phyloP scores from a whole-genome alignment of 352 stramenopile genomes.

The Sclerospora graminicola region DNA sequence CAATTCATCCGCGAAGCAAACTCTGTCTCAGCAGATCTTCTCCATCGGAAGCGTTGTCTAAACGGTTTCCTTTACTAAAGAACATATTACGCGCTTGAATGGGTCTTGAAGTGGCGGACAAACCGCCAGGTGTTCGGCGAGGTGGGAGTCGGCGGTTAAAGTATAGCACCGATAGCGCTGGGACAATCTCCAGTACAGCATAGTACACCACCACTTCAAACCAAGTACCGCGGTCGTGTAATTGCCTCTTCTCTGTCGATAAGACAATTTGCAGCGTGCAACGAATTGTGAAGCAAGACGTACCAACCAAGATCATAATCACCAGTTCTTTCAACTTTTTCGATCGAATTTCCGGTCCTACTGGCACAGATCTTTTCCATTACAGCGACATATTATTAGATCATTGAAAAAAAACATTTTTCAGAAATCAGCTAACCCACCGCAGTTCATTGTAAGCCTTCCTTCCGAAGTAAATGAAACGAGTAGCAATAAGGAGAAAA shows the following conservation, averaged over 20 bases:
- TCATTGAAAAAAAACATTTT: neutral
- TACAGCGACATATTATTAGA: neutral
- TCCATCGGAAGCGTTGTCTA: conserved; percentile 11
- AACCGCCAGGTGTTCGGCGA: conserved; percentile 19
- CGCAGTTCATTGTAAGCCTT: conserved; percentile 75
- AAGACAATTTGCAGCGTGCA: conserved; percentile 63
- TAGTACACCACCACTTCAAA: conserved; percentile 78
- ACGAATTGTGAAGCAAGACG: conserved; percentile 71
- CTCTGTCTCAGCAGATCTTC: conserved; percentile 33
- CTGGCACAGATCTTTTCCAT: conserved; percentile 50
- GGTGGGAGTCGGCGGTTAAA: conserved; percentile 74
- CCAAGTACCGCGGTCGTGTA: conserved; percentile 70
- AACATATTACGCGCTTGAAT: conserved; percentile 38
- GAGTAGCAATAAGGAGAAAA: conserved; percentile 61
- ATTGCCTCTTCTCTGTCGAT: conserved; percentile 55
- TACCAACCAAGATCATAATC: conserved; percentile 74
- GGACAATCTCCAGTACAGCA: conserved; percentile 67
- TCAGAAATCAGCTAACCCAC: conserved; percentile 15
- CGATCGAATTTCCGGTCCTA: conserved; percentile 72
- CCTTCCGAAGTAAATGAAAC: conserved; percentile 68
- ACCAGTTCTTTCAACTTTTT: conserved; percentile 77
- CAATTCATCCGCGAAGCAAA: conserved; percentile 27
- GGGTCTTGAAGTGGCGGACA: conserved; percentile 24
- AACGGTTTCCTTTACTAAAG: conserved; percentile 32
- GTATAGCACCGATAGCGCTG: conserved; percentile 66